Conservation (phyloP, 352 stramenopile species). For the Phytophthora ohioensis region DNA sequence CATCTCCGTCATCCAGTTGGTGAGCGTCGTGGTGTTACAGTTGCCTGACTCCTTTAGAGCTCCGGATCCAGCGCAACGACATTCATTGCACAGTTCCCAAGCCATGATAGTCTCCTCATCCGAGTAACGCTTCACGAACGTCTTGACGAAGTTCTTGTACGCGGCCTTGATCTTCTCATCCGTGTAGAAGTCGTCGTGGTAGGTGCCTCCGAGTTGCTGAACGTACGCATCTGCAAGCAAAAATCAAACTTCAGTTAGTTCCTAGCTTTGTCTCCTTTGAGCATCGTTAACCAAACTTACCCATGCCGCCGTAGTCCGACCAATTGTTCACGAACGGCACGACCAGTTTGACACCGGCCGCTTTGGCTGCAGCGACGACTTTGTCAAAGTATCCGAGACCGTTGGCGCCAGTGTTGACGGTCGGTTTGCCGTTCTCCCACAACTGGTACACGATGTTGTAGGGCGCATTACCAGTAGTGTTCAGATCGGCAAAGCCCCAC, state of each 20-base stretch:
- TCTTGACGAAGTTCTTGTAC: conserved; percentile 46
- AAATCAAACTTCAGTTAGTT: neutral
- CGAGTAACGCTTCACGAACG: conserved; percentile 30
- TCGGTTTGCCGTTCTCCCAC: conserved; percentile 38
- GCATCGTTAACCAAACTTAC: conserved; percentile 14
- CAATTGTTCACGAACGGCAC: conserved; percentile 50
- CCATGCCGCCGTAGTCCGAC: conserved; percentile 47
- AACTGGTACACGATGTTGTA: conserved; percentile 45
- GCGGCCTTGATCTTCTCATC: conserved; percentile 39
- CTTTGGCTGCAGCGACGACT: no score
- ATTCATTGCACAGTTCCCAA: conserved; percentile 40
- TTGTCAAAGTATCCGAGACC: no score
- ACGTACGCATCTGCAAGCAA: conserved; percentile 33
- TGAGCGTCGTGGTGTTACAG: conserved; percentile 36
- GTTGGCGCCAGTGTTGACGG: conserved; percentile 44
- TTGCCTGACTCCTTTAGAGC: conserved; percentile 31
- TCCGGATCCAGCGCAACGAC: conserved; percentile 40
- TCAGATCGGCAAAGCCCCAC: conserved; percentile 41
- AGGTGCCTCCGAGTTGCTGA: conserved; percentile 38
- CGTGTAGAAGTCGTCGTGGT: conserved; percentile 49
- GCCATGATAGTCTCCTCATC: conserved; percentile 42
- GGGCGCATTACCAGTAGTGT: conserved; percentile 15
- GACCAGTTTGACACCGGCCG: conserved; percentile 45
- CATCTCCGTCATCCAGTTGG: conserved; percentile 45
- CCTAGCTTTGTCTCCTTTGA: neutral